phyloP scores from a whole-genome alignment of 257 asterid genomes.

The Cordia subcordata region DNA sequence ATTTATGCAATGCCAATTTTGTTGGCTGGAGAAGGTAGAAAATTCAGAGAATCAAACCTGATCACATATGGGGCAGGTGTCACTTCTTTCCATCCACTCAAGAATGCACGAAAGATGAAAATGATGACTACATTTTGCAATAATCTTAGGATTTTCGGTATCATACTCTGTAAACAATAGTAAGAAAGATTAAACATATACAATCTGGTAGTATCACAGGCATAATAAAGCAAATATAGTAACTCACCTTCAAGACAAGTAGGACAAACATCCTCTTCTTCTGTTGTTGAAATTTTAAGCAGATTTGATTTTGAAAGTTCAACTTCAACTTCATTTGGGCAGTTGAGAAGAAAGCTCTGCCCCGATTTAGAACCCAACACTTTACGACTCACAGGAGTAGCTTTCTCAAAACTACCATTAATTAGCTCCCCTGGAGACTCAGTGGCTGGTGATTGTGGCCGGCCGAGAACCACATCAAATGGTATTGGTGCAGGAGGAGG shows the following conservation, averaged over 20 bases:
- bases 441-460: slow-evolving; percentile 23
- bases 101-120: slow-evolving; percentile 86
- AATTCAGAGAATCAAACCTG: slow-evolving; percentile 38
- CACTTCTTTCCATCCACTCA: slow-evolving; percentile 87
- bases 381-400: slow-evolving; percentile 22
- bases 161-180: slow-evolving; percentile 49
- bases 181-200: not conserved
- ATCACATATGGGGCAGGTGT: slow-evolving; percentile 65
- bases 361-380: slow-evolving; percentile 32
- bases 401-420: slow-evolving; percentile 23
- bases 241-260: slow-evolving; percentile 77
- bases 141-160: slow-evolving; percentile 57
- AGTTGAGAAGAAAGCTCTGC: slow-evolving; percentile 27
- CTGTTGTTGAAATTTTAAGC: slow-evolving; percentile 20
- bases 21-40: not conserved
- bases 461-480: slow-evolving; percentile 51
- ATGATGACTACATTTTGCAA: slow-evolving; percentile 67
- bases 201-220: not conserved
- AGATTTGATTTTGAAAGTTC: slow-evolving; percentile 34
- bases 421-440: slow-evolving; percentile 22
- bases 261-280: slow-evolving; percentile 67
- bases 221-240: not conserved
- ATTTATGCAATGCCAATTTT: not conserved
- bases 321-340: slow-evolving; percentile 34
- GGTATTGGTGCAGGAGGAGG: slow-evolving; percentile 74